Evolutionary conservation across 495 filamentous ascomycete species (phyloP).

Genomic region (Entonaema liquescens): DNA sequence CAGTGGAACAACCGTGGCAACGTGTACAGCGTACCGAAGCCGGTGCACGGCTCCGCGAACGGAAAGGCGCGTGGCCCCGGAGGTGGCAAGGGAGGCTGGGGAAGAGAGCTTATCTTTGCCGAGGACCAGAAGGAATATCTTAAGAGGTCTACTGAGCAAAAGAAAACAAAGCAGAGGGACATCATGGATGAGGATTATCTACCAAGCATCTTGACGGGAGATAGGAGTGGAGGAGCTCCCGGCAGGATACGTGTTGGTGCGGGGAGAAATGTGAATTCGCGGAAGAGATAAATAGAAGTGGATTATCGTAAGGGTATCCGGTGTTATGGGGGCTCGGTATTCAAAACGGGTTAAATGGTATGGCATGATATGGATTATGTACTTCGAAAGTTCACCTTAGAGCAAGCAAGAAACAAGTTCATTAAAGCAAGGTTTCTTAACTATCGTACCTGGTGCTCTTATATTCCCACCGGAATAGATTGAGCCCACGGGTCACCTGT

Average conservation of each 20-base stretch:
- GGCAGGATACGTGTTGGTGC: constrained; percentile 83
- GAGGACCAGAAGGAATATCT: constrained; percentile 97
- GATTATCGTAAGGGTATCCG: neutral
- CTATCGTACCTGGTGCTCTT: neutral
- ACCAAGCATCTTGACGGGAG: constrained; percentile 84
- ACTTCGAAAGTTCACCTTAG: neutral
- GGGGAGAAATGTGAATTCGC: constrained; percentile 86
- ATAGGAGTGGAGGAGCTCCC: constrained; percentile 66
- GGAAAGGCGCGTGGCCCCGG: constrained; percentile 72
- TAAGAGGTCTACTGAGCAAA: constrained; percentile 67
- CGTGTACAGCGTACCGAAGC: constrained; percentile 89
- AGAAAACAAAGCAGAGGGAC: constrained; percentile 75
- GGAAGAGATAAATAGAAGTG: constrained; percentile 59
- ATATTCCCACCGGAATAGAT: neutral
- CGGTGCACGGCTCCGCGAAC: constrained; percentile 78
- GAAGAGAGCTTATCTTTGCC: constrained; percentile 77
- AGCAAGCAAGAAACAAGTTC: neutral
- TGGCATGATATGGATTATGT: neutral
- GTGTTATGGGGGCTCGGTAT: constrained; percentile 1
- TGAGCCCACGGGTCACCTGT: neutral
- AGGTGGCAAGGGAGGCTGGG: constrained; percentile 89
- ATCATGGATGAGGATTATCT: constrained; percentile 96
- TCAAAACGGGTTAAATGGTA: neutral
- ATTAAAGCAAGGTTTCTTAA: neutral
- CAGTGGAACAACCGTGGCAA: constrained; percentile 95